phyloP scores from a whole-genome alignment of 495 filamentous ascomycete genomes.

The Amniculicola lignicola region DNA sequence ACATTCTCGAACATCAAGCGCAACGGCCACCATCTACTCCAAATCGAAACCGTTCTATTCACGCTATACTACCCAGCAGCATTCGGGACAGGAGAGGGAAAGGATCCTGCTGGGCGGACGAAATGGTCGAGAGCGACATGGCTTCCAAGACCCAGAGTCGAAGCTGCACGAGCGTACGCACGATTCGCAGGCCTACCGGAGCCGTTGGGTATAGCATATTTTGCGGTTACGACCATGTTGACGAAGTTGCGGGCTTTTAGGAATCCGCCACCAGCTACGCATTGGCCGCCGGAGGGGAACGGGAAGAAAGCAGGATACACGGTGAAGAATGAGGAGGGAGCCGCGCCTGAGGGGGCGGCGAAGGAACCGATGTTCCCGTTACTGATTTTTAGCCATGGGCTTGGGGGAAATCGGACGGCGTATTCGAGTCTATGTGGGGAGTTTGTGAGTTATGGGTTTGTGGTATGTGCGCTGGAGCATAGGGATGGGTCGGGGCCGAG shows the following conservation, averaged over 20 bases:
- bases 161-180: constrained; percentile 53
- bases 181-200: constrained; percentile 50
- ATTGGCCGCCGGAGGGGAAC: constrained; percentile 44
- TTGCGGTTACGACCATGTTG: constrained; percentile 52
- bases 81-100: constrained; percentile 25
- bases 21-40: constrained; percentile 36
- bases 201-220: constrained; percentile 45
- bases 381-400: constrained; percentile 48
- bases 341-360: constrained; percentile 31
- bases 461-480: constrained; percentile 48
- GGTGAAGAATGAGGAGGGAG: constrained; percentile 36
- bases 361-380: constrained; percentile 44
- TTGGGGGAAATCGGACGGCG: constrained; percentile 46
- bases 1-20: constrained; percentile 44
- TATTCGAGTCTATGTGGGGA: constrained; percentile 48
- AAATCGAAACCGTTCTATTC: constrained; percentile 44
- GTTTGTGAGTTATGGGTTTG: constrained; percentile 49
- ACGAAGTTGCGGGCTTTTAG: constrained; percentile 57
- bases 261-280: constrained; percentile 47
- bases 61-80: constrained; percentile 43
- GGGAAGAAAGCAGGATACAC: constrained; percentile 27
- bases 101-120: constrained; percentile 33
- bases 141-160: constrained; percentile 50
- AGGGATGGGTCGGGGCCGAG: constrained; percentile 46
- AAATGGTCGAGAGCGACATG: constrained; percentile 51